Evolutionary conservation across 140 eudicot genomes (phyloP).

Genomic region (Bidens hawaiensis): DNA sequence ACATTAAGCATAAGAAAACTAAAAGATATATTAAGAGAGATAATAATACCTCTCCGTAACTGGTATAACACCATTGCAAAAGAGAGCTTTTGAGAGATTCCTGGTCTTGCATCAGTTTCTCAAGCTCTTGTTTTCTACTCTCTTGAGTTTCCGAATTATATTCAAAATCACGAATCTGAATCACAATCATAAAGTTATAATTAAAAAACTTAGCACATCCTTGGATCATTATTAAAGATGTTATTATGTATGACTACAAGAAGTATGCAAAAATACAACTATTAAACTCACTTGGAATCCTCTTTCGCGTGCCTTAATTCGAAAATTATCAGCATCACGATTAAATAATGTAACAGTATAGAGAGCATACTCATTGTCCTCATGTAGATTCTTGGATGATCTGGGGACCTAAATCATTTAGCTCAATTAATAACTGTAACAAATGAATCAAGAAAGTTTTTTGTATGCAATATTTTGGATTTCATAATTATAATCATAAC

Average conservation of each 20-base stretch:
- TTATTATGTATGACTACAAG: slow-evolving; percentile 3
- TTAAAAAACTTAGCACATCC: too few relatives aligned
- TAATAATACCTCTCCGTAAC: slow-evolving; percentile 89
- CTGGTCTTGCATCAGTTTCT: slow-evolving; percentile 82
- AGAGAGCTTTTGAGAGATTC: slow-evolving; percentile 78
- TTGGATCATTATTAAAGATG: neutral
- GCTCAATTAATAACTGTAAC: slow-evolving; percentile 29
- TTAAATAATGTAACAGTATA: slow-evolving; percentile 76
- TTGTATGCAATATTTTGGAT: slow-evolving; percentile 5
- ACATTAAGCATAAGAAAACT: neutral
- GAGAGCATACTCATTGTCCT: slow-evolving; percentile 94
- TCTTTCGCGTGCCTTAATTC: slow-evolving; percentile 94
- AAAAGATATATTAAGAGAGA: neutral
- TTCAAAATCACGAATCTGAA: slow-evolving; percentile 89
- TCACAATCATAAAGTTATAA: too few relatives aligned
- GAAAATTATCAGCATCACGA: slow-evolving; percentile 93
- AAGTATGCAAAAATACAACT: slow-evolving; percentile 8
- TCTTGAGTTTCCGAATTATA: slow-evolving; percentile 84
- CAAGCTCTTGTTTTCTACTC: slow-evolving; percentile 77
- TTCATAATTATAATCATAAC: neutral
- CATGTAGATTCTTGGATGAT: slow-evolving; percentile 89
- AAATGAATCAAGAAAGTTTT: slow-evolving; percentile 5
- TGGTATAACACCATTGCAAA: slow-evolving; percentile 92
- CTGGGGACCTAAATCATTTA: slow-evolving; percentile 83
- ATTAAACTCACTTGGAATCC: slow-evolving; percentile 68